Conservation (phyloP, 768 basidiomycete species). For the Flagelloscypha sp. region DNA sequence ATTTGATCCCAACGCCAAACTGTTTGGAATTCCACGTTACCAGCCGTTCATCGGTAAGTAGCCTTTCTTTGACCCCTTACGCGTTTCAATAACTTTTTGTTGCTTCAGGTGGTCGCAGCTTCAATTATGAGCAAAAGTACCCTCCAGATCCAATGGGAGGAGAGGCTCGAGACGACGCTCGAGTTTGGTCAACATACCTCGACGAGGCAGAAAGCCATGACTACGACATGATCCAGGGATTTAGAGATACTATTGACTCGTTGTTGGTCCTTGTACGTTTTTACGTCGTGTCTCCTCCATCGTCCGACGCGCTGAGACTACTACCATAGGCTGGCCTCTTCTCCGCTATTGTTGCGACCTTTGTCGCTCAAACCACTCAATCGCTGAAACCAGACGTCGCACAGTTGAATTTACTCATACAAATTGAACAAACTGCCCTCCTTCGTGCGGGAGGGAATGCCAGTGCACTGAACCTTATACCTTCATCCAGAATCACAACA, state of each 20-base stretch:
- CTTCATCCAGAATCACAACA: background rate
- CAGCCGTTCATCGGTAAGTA: too few relatives aligned
- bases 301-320: too few relatives aligned
- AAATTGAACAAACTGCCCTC: too few relatives aligned
- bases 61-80: too few relatives aligned
- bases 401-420: background rate
- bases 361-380: background rate
- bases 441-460: background rate
- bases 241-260: constrained; percentile 3
- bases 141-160: constrained; percentile 6
- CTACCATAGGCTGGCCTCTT: constrained; percentile 2
- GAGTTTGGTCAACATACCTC: constrained; percentile 8
- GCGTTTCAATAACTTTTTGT: too few relatives aligned
- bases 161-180: constrained; percentile 6
- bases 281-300: too few relatives aligned
- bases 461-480: background rate
- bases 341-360: constrained; percentile 1
- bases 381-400: background rate
- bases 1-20: too few relatives aligned
- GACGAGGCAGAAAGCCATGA: constrained; percentile 8
- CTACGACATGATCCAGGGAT: background rate
- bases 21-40: too few relatives aligned
- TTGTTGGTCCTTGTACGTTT: constrained; percentile 1
- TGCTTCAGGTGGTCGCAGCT: too few relatives aligned
- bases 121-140: constrained; percentile 6